Evolutionary conservation across 805 yeast species (phyloP), one percentile per base, ranked within the genome.

Genomic region (Starmera quercuum): DNA sequence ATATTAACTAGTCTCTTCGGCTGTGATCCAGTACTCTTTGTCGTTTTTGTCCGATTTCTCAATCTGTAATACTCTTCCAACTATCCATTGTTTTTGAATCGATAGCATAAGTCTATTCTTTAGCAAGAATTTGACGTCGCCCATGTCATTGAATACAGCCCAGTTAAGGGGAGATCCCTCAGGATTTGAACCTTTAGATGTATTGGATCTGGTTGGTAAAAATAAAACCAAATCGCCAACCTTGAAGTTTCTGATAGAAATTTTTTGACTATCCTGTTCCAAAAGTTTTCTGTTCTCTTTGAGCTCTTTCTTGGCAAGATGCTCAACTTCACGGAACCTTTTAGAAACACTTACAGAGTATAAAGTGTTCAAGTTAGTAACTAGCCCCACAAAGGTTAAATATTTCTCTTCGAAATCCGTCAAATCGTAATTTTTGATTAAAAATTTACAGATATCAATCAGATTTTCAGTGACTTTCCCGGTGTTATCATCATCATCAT

Each of bases 61-160:
- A 30, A 88, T 70, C n/a, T 54, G 58, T 8, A 63, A 46, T 12
- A 88, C 75, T 33, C 81, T 63, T 0, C 83, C 95, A 22, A 90
- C 78, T 49, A 88, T 67, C 90, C 95, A 90, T 44, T 88, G 96
- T 34, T 79, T 73, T 21, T 59, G 65, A 9, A 55, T 55, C 15
- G 52, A 45, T 16, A 65, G 46, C 1, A 49, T 48, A 12, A 63
- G 52, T 11, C 59, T 59, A 30, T 65, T 63, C 33, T 75, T 73
- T 42, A 90, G 60, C 49, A 87, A 80, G 53, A 76, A 87, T 53
- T 88, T 87, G 1, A 94, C 92, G 1, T 85, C 80, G 2, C 90
- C 95, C 36, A 83, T 69, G 11, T 64, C 73, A 44, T 92, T 88
- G 62, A 90, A 90, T 1, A 95, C 95, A 0, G 96, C 96, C 97